These are phyloP conservation scores for Ascochyta koolunga DNA, from an alignment of 2,329 filamentous ascomycete genomes.

Conservation along the genomic window DNA sequence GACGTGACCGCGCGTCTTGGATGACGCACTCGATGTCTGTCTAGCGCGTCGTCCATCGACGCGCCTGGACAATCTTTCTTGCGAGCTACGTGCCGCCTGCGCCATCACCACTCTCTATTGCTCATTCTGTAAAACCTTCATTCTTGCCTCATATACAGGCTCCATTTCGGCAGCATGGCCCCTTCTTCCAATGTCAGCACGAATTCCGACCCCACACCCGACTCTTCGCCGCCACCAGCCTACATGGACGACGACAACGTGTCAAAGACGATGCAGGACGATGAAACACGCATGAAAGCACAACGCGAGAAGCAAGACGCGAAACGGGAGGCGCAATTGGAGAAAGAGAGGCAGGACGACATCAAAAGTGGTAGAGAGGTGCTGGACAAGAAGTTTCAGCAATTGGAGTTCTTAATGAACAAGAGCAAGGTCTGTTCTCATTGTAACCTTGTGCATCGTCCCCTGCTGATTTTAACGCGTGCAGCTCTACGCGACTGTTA, in stretches of 20 bases:
- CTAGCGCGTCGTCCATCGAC: slow-evolving; percentile 32
- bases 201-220: slow-evolving; percentile 39
- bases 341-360: slow-evolving; percentile 54
- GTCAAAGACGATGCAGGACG: slow-evolving; percentile 51
- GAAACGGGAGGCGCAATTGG: slow-evolving; percentile 52
- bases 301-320: slow-evolving; percentile 53
- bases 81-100: slow-evolving; percentile 15
- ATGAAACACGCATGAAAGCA: slow-evolving; percentile 54
- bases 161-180: slow-evolving; percentile 27
- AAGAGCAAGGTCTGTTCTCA: slow-evolving; percentile 53
- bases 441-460: no score
- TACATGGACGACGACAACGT: slow-evolving; percentile 38
- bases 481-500: slow-evolving; percentile 57
- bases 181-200: slow-evolving; percentile 30
- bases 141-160: not conserved
- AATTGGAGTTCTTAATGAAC: slow-evolving; percentile 58
- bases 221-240: slow-evolving; percentile 41
- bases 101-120: not conserved
- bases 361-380: slow-evolving; percentile 53
- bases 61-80: slow-evolving; percentile 14
- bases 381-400: slow-evolving; percentile 59
- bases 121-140: not conserved
- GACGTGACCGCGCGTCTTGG: slow-evolving; percentile 33
- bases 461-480: slow-evolving; percentile 5
- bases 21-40: slow-evolving; percentile 31